Evolutionary conservation across 1,284 basidiomycete species (phyloP), one percentile per base, ranked within the genome.

Genomic region (Porodaedalea pini): DNA sequence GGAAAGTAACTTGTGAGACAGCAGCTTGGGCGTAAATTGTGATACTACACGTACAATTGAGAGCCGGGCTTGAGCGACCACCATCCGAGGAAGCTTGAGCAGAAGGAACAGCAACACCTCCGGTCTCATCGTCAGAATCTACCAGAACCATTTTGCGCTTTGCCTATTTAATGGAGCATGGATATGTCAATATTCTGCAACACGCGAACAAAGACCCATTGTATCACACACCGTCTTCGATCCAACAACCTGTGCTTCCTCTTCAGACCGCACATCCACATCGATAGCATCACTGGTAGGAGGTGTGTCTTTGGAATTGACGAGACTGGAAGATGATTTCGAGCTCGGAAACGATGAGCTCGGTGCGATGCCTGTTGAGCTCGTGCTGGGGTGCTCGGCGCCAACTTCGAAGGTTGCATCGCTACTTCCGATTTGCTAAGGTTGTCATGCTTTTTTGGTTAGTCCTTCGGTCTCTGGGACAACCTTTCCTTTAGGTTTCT

Each of bases 251-350:
- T 67, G 61, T 5, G 67, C 66, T 31, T 70, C 71, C 34, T 77
- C 78, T 21, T 79, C 79, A 5, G 75, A 76, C 40, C 81, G 61
- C 82, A 88, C 83, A 65, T 89, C 88, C 4, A 90, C 76, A 61
- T 91, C 87, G 56, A 89, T 78, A 19, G 79, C 75, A 61, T 90
- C 86, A 62, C 88, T 90, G 1, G 86, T 87, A 0, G 88, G 87
- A 15, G 88, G 88, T 1, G 85, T 87, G 13, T 80, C 78, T 41
- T 73, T 73, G n/a, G 61, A 60, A 47, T 64, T 48, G 7, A 37
- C 25, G 36, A 52, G 51, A 40, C 51, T 57, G 41, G 64, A 62
- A 23, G 64, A 64, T 29, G 62, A 60, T 39, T 58, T 47, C 69
- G 61, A 21, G 57, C 64, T 51, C 56, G 56, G 48, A 34, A 52